phyloP scores from a whole-genome alignment of 176 grass and related monocot species.

The Alopecurus myosuroides region DNA sequence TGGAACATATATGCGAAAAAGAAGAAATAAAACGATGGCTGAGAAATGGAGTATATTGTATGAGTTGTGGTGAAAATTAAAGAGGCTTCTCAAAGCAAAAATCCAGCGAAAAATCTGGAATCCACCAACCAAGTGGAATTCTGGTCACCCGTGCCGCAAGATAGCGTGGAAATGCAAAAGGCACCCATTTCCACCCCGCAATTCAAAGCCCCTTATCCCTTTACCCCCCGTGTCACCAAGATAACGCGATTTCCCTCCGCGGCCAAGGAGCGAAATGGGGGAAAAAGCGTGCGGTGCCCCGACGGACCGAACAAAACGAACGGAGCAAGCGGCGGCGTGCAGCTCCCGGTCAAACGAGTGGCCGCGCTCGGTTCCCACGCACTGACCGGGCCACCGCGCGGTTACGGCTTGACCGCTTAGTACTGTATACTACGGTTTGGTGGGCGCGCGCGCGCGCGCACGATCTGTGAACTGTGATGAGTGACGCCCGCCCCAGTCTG shows the following conservation, averaged over 20 bases:
- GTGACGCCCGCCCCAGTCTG: too few species aligned
- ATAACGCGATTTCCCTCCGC: neutral
- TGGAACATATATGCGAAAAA: too few species aligned
- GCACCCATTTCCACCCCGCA: neutral
- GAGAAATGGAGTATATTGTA: too few species aligned
- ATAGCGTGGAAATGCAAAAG: neutral
- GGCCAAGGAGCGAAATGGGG: neutral
- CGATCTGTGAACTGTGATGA: too few species aligned
- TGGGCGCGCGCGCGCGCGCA: too few species aligned
- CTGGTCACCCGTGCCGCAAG: neutral
- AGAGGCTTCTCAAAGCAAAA: too few species aligned
- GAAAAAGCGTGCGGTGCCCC: neutral
- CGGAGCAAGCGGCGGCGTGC: neutral
- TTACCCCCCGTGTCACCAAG: neutral
- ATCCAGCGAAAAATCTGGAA: neutral
- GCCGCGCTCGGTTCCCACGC: too few species aligned
- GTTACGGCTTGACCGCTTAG: too few species aligned
- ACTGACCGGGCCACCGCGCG: too few species aligned
- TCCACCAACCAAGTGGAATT: neutral
- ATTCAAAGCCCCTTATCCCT: neutral
- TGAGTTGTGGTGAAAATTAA: too few species aligned
- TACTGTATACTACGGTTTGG: too few species aligned
- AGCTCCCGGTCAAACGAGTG: neutral
- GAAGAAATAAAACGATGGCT: too few species aligned
- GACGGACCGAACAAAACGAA: neutral